Evolutionary conservation across 805 yeast species (phyloP).

Genomic region (Saccharomycopsis schoenii): DNA sequence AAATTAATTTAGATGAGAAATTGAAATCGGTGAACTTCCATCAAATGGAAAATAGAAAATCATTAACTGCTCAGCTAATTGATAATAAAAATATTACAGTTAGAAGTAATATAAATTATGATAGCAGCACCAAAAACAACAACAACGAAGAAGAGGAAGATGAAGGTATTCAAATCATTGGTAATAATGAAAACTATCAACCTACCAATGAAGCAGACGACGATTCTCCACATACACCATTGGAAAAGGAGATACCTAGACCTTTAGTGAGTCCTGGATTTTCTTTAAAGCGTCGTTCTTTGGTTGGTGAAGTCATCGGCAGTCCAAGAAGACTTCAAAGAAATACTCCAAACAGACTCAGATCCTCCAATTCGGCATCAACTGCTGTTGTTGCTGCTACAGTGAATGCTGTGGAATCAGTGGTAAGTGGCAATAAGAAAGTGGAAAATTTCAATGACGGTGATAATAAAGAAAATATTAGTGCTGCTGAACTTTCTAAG

Average conservation of each 20-base stretch:
- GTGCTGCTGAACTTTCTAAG: neutral
- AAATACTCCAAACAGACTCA: neutral
- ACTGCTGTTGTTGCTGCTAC: neutral
- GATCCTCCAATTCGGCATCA: neutral
- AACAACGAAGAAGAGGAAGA: neutral
- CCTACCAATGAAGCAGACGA: conserved; percentile 7
- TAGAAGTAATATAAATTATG: no score
- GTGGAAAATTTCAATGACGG: neutral
- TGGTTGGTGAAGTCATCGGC: conserved; percentile 14
- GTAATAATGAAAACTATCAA: neutral
- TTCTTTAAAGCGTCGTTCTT: conserved; percentile 13
- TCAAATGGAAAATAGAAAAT: neutral
- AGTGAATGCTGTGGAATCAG: conserved; percentile 1
- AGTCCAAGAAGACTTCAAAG: conserved; percentile 9
- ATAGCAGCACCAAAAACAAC: neutral
- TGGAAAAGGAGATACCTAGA: conserved; percentile 14
- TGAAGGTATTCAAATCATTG: neutral
- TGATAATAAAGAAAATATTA: neutral
- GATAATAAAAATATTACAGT: neutral
- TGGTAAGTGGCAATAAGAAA: neutral
- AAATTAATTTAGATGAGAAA: conserved; percentile 12
- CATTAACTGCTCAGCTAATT: neutral
- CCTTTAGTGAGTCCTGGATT: conserved; percentile 16
- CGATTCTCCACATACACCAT: conserved; percentile 14
- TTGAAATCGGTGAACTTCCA: conserved; percentile 1